These are phyloP conservation scores for Dactylis glomerata DNA, from an alignment of 176 grass and related monocot species.

Conservation along the genomic window DNA sequence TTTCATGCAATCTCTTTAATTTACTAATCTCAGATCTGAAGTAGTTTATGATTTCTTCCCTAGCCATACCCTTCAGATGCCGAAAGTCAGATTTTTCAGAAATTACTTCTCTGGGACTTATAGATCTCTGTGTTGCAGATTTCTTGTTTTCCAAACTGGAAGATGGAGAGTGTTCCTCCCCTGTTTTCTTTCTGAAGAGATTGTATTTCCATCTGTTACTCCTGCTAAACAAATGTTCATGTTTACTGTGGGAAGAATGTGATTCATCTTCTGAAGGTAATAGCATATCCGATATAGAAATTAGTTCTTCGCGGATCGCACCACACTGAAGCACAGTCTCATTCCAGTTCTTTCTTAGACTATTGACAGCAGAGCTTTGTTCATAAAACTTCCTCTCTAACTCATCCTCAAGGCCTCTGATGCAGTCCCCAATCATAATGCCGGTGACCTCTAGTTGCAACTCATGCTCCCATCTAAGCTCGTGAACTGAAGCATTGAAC, in stretches of 20 bases:
- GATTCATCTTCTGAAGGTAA: constrained; percentile 54
- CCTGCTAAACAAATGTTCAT: constrained; percentile 52
- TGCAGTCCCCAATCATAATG: constrained; percentile 66
- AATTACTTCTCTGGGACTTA: constrained; percentile 58
- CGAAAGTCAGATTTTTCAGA: constrained; percentile 73
- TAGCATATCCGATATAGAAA: constrained; percentile 57
- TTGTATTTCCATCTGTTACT: constrained; percentile 69
- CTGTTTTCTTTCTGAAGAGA: constrained; percentile 41
- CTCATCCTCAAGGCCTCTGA: constrained; percentile 61
- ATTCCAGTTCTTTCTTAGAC: constrained; percentile 61
- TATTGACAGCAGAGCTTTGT: constrained; percentile 54
- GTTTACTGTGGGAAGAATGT: constrained; percentile 12
- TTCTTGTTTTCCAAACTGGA: constrained; percentile 36
- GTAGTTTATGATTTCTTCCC: constrained; percentile 70
- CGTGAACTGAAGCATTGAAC: constrained; percentile 44
- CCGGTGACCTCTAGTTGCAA: constrained; percentile 70
- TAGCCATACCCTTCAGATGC: constrained; percentile 68
- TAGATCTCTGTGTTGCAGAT: constrained; percentile 44
- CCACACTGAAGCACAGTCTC: constrained; percentile 59
- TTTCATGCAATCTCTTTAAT: constrained; percentile 84
- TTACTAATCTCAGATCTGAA: constrained; percentile 92
- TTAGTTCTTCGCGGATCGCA: constrained; percentile 66
- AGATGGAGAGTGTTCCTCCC: constrained; percentile 42
- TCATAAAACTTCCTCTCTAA: constrained; percentile 64
- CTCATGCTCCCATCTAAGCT: constrained; percentile 66